A percentile compares a stretch with the other conserved stretches of the same genome.
phyloP scores from a whole-genome alignment of 1,139 yeast species.

The Kluyveromyces sp. region DNA sequence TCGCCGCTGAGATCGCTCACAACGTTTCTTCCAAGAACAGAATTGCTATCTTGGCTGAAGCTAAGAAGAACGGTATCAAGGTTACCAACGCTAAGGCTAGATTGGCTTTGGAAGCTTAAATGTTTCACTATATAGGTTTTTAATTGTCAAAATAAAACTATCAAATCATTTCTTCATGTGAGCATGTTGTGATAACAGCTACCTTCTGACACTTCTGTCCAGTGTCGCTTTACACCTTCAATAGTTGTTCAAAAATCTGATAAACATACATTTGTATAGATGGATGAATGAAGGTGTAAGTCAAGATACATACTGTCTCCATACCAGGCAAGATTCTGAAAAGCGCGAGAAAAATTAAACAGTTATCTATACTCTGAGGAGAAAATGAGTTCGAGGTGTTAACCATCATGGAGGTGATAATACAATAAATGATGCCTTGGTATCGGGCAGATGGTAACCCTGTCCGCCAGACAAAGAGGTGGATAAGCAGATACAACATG shows the following conservation, averaged over 20 bases:
- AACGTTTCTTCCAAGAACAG: slow-evolving; percentile 98
- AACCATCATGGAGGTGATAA: not conserved
- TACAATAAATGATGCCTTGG: not conserved
- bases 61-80: slow-evolving; percentile 97
- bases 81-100: slow-evolving; percentile 99
- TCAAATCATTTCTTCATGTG: slow-evolving; percentile 8
- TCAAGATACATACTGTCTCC: not conserved
- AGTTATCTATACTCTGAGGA: not conserved
- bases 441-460: not conserved
- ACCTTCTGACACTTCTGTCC: no score
- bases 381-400: not conserved
- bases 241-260: not conserved
- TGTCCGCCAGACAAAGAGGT: not conserved
- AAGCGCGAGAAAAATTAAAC: not conserved
- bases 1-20: slow-evolving; percentile 99
- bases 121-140: slow-evolving; percentile 12
- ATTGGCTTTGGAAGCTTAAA: slow-evolving; percentile 94
- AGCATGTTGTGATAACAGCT: no score
- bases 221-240: no score
- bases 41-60: slow-evolving; percentile 92
- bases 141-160: slow-evolving; percentile 8
- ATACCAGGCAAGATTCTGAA: not conserved
- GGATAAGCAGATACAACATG: not conserved
- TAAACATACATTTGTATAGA: not conserved
- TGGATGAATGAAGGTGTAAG: not conserved